These are phyloP conservation scores for Karstenula rhodostoma DNA, from an alignment of 2,329 filamentous ascomycete species.

Conservation along the genomic window DNA sequence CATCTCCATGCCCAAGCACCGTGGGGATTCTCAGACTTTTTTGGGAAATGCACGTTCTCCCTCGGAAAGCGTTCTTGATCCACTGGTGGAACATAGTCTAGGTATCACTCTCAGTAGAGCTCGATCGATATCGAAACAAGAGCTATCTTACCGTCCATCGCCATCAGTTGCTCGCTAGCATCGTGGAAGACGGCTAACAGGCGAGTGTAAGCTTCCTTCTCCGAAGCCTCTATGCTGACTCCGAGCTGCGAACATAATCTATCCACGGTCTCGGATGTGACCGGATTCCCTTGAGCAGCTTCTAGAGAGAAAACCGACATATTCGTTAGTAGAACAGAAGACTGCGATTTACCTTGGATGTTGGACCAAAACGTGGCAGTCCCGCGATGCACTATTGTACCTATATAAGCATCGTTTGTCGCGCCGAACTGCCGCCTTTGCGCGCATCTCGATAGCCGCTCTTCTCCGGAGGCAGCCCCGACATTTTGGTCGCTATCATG, in stretches of 20 bases:
- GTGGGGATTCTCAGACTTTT: conserved; percentile 45
- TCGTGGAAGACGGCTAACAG: conserved; percentile 53
- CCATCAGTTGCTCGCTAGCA: conserved; percentile 48
- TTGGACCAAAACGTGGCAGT: background rate
- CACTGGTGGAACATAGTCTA: conserved; percentile 44
- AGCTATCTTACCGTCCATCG: conserved; percentile 40
- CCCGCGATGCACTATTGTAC: background rate
- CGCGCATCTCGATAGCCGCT: background rate
- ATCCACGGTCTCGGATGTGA: conserved; percentile 44
- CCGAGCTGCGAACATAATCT: conserved; percentile 42
- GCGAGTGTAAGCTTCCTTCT: conserved; percentile 50
- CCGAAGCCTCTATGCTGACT: conserved; percentile 43
- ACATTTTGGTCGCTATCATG: too few relatives aligned
- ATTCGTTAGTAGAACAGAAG: background rate
- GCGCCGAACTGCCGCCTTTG: background rate
- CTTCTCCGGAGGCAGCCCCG: background rate
- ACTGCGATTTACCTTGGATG: background rate
- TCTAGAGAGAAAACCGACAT: conserved; percentile 52
- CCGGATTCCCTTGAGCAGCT: conserved; percentile 42
- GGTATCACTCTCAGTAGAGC: conserved; percentile 3
- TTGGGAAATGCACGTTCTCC: conserved; percentile 45
- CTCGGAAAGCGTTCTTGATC: conserved; percentile 48
- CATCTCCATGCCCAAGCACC: conserved; percentile 57
- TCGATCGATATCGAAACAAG: conserved; percentile 13
- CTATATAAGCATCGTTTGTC: background rate